Evolutionary conservation across 768 basidiomycete genomes (phyloP).

Genomic region (Amanita rubescens): DNA sequence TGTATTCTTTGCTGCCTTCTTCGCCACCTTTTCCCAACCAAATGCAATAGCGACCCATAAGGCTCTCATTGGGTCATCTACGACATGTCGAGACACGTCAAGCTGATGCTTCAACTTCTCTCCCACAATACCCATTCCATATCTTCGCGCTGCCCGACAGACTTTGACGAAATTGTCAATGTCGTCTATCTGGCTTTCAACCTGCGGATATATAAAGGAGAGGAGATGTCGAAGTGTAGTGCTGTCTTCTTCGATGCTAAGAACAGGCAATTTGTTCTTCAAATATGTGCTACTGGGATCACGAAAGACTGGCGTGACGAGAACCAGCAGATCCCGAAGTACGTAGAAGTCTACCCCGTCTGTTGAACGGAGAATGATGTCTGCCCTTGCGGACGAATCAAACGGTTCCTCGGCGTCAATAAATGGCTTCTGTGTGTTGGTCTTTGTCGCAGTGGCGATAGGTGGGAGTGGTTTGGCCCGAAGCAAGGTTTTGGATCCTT

Average conservation of each 20-base stretch:
- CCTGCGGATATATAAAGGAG: conserved; percentile 1
- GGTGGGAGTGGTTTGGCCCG: background rate
- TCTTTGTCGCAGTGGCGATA: background rate
- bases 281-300: conserved; percentile 15
- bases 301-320: conserved; percentile 24
- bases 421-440: background rate
- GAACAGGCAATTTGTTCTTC: conserved; percentile 5
- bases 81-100: background rate
- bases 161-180: background rate
- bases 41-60: background rate
- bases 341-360: conserved; percentile 26
- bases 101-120: background rate
- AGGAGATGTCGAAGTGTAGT: conserved; percentile 10
- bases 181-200: background rate
- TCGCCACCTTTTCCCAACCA: background rate
- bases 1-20: background rate
- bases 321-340: conserved; percentile 18
- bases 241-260: conserved; percentile 12
- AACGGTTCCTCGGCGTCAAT: conserved; percentile 9
- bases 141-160: background rate
- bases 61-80: background rate
- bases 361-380: conserved; percentile 19
- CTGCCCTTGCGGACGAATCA: conserved; percentile 9
- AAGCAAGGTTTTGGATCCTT: too few relatives aligned
- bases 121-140: background rate